Percentiles rank a stretch among this genome's conserved stretches.
Evolutionary conservation across 805 yeast genomes (phyloP).

Genomic region (Saturnispora dispora): DNA sequence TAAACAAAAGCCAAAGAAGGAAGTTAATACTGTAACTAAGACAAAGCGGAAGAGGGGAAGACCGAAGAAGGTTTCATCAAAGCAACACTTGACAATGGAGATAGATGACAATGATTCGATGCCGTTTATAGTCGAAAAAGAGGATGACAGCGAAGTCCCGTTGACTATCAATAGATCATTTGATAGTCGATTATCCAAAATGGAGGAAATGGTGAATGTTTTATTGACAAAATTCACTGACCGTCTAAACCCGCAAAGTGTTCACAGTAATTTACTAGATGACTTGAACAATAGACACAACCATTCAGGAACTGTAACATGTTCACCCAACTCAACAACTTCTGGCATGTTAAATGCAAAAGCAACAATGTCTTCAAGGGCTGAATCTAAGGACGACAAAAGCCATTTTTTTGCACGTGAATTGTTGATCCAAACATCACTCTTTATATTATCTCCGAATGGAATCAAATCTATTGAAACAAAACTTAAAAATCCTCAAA

Average conservation of each 20-base stretch:
- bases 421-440: slow-evolving; percentile 21
- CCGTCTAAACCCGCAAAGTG: not conserved
- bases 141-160: not conserved
- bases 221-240: slow-evolving; percentile 12
- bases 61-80: slow-evolving; percentile 6
- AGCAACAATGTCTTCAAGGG: not conserved
- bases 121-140: not conserved
- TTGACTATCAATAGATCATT: slow-evolving; percentile 5
- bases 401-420: slow-evolving; percentile 5
- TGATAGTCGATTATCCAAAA: slow-evolving; percentile 25
- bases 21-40: not conserved
- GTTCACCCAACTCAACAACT: not conserved
- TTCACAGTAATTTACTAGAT: not conserved
- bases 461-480: slow-evolving; percentile 35
- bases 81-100: not conserved
- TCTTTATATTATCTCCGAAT: slow-evolving; percentile 32
- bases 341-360: not conserved
- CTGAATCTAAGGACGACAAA: not conserved
- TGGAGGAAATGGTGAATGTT: slow-evolving; percentile 28
- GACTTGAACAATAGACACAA: no score
- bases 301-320: not conserved
- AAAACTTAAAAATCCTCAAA: slow-evolving; percentile 13
- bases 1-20: slow-evolving; percentile 19
- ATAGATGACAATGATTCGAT: not conserved
- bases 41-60: slow-evolving; percentile 11